phyloP scores from a whole-genome alignment of 495 filamentous ascomycete genomes.

The Penicillium soppii region DNA sequence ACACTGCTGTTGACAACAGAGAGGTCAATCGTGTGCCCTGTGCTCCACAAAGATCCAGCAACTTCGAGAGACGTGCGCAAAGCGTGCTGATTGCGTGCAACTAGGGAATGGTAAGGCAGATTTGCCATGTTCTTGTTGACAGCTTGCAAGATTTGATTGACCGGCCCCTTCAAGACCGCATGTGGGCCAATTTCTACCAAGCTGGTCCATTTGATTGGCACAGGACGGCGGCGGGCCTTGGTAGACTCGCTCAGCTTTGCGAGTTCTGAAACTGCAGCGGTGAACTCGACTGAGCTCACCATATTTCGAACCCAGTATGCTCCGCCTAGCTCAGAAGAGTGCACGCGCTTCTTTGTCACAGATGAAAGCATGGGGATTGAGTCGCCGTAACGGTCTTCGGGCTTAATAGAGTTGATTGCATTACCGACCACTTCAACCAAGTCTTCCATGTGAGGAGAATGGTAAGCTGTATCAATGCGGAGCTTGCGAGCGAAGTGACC shows the following conservation, averaged over 20 bases:
- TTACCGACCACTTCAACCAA: conserved; percentile 15
- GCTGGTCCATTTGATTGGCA: conserved; percentile 14
- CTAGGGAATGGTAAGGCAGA: conserved; percentile 33
- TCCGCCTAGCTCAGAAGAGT: conserved; percentile 19
- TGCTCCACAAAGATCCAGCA: conserved; percentile 38
- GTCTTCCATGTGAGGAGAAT: conserved; percentile 43
- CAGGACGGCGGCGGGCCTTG: conserved; percentile 21
- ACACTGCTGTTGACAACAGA: conserved; percentile 14
- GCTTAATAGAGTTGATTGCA: conserved; percentile 19
- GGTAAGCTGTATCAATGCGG: conserved; percentile 57
- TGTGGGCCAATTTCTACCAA: conserved; percentile 61
- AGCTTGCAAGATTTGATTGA: conserved; percentile 55
- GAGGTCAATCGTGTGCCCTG: conserved; percentile 30
- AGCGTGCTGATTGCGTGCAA: conserved; percentile 34
- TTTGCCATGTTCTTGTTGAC: conserved; percentile 17
- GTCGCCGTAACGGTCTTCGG: conserved; percentile 12
- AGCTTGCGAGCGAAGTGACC: conserved; percentile 43
- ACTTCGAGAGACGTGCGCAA: conserved; percentile 27
- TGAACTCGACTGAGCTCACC: conserved; percentile 41
- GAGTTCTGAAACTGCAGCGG: conserved; percentile 26
- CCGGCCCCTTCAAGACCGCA: conserved; percentile 55
- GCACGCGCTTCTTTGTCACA: conserved; percentile 27
- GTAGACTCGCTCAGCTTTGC: conserved; percentile 14
- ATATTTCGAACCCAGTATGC: conserved; percentile 48
- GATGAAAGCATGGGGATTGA: conserved; percentile 36